Conservation (phyloP, 768 basidiomycete genomes). For the Naganishia friedmannii region DNA sequence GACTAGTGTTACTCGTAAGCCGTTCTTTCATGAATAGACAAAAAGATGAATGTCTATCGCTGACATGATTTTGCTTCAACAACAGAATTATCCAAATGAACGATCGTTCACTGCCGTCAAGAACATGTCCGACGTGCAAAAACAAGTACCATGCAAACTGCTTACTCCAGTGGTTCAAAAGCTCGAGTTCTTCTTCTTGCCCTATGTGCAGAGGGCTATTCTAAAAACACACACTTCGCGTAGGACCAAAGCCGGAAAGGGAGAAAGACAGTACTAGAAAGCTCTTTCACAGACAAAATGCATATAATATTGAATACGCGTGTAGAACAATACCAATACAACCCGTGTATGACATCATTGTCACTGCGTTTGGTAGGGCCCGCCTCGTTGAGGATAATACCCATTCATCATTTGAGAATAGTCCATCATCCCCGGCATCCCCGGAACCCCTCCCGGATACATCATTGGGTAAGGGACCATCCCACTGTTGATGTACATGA, state of each 20-base stretch:
- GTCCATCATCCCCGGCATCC: not conserved
- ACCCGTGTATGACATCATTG: not conserved
- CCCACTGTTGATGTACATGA: conserved; percentile 8
- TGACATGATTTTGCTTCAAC: not conserved
- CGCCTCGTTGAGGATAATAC: not conserved
- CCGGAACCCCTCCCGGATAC: conserved; percentile 4
- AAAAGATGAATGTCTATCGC: not conserved
- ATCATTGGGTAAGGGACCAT: conserved; percentile 18
- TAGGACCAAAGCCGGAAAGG: not conserved
- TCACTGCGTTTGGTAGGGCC: not conserved
- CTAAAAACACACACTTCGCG: not conserved
- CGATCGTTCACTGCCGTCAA: conserved; percentile 81
- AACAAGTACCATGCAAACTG: conserved; percentile 90
- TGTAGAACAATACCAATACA: not conserved
- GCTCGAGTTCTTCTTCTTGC: conserved; percentile 75
- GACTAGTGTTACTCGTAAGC: conserved; percentile 45
- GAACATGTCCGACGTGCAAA: conserved; percentile 89
- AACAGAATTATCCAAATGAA: conserved; percentile 81
- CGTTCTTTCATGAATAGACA: not conserved
- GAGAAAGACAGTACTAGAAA: not conserved
- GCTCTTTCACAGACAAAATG: not conserved
- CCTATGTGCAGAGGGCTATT: conserved; percentile 67
- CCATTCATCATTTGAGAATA: conserved; percentile 9
- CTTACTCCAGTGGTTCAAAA: conserved; percentile 67
- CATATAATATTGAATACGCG: not conserved